phyloP scores from a whole-genome alignment of 441 rosid genomes.

The Gossypium armourianum region DNA sequence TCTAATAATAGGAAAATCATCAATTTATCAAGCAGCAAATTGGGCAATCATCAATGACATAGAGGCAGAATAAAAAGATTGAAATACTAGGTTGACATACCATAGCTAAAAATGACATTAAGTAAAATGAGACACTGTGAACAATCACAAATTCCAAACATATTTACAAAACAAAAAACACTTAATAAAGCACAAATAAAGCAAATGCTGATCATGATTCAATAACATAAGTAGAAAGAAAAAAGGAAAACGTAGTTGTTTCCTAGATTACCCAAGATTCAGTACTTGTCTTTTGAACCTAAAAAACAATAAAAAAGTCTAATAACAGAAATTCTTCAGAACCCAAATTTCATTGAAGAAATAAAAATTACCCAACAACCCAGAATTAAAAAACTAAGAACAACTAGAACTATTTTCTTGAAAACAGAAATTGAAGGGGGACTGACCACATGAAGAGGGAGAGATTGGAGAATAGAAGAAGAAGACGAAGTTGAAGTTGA shows the following conservation, averaged over 20 bases:
- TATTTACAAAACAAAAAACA: neutral
- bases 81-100: neutral
- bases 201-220: neutral
- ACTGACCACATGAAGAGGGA: constrained; percentile 82
- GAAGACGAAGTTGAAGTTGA: constrained; percentile 57
- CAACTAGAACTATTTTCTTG: neutral
- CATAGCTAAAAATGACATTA: neutral
- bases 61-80: neutral
- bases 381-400: neutral
- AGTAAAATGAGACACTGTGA: neutral
- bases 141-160: neutral
- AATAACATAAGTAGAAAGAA: neutral
- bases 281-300: neutral
- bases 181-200: neutral
- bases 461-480: constrained; percentile 77
- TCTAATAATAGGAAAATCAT: neutral
- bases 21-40: neutral
- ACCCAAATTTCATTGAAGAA: neutral
- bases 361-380: neutral
- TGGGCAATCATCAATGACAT: neutral
- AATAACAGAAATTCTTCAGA: neutral
- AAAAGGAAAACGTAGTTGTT: neutral
- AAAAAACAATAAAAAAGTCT: neutral
- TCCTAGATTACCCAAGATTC: constrained; percentile 5
- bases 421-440: neutral